Evolutionary conservation across 2,329 filamentous ascomycete genomes (phyloP).

Genomic region (Botrytis elliptica): DNA sequence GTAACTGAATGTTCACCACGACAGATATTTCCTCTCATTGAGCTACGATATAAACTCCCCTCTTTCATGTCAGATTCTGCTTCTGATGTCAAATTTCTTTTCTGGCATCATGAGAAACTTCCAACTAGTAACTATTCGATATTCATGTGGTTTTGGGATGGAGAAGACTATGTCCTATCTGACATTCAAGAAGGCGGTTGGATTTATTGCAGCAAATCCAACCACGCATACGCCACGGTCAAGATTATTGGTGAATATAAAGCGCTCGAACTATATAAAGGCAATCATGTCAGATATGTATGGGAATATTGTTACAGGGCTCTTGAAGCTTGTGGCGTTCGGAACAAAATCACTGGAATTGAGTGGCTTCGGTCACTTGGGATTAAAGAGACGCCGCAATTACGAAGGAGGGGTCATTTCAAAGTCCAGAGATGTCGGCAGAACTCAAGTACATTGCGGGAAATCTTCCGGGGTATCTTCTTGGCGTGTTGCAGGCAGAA

Average conservation of each 20-base stretch:
- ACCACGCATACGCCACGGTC: too few species aligned
- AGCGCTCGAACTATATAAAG: too few species aligned
- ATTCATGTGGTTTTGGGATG: too few species aligned
- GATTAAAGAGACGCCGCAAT: not conserved
- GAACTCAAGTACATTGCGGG: fast-evolving
- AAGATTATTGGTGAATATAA: too few species aligned
- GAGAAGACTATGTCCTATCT: too few species aligned
- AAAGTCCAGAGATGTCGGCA: not conserved
- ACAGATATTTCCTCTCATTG: not conserved
- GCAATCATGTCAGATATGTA: too few species aligned
- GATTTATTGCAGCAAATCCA: too few species aligned
- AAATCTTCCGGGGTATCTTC: fast-evolving
- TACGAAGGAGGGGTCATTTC: not conserved
- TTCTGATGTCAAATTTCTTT: not conserved
- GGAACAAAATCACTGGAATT: not conserved
- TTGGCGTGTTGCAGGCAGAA: not conserved
- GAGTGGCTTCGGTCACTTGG: not conserved
- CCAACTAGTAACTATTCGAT: too few species aligned
- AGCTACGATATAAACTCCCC: too few species aligned
- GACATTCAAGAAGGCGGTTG: too few species aligned
- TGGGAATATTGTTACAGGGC: not conserved
- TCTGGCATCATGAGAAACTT: not conserved
- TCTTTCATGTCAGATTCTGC: too few species aligned
- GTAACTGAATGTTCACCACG: not conserved
- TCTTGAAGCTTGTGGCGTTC: not conserved